Evolutionary conservation across 495 filamentous ascomycete species (phyloP), one percentile per base, ranked within the genome.

Genomic region (Xylaria nigripes): DNA sequence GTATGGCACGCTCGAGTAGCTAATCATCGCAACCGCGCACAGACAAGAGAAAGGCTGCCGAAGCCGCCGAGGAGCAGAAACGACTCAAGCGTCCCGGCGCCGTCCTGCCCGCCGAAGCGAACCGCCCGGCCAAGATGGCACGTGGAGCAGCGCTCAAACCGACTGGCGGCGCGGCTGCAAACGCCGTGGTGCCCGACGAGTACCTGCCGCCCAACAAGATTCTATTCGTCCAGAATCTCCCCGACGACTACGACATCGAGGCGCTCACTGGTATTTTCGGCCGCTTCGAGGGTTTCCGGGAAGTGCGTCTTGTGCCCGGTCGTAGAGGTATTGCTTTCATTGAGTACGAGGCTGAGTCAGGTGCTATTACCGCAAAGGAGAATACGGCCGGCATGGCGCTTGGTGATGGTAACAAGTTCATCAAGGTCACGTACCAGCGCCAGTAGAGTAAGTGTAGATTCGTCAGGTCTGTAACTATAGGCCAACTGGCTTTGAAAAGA

Each of bases 141-240:
- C 81, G 85, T 63, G 86, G 86, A 24, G 82, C 85, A 13, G 89
- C 89, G 30, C 86, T 93, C 78, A 94, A 93, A 68, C 81, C 89
- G 7, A 85, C 86, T 6, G 78, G 81, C 54, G 76, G 77, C 54
- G 76, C 81, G 16, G 76, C 81, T n/a, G 74, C 82, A 0, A 78
- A 84, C 22, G 78, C 85, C 18, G 86, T 94, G 45, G 82, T 97
- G 15, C 93, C 93, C 2, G 94, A 96, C 79, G 93, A 99, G 71
- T 97, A 94, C 66, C 81, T 97, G 0, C 93, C 90, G 2, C 92
- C 94, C 43, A 99, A 97, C 79, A 95, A 94, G 72, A 93, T 89
- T 56, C 79, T 99, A n/a, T 95, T 97, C 77, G 75, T 97, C 48
- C 90, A 91, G 70, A 90, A 96, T 61, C 65, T 99, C 44, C 92